Conservation (phyloP, 306 rosid genomes). For the Rosa chinensis region DNA sequence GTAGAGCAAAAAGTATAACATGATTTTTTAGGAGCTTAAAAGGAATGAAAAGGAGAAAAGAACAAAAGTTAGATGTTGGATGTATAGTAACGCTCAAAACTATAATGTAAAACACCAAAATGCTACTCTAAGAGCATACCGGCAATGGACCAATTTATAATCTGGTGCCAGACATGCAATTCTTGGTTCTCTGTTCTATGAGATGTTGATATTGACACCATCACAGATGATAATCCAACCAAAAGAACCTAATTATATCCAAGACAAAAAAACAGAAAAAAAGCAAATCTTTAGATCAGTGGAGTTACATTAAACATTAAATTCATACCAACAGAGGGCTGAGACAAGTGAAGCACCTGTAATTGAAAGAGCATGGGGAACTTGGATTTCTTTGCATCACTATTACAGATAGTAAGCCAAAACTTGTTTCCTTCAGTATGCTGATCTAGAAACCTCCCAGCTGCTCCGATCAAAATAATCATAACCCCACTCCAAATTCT, state of each 20-base stretch:
- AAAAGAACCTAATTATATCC: conserved; percentile 51
- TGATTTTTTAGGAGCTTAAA: neutral
- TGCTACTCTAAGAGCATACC: conserved; percentile 46
- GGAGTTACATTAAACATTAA: conserved; percentile 15
- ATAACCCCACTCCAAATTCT: conserved; percentile 77
- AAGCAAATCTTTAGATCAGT: conserved; percentile 12
- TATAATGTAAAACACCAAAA: conserved; percentile 12
- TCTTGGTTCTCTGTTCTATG: conserved; percentile 74
- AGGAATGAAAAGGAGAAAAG: neutral
- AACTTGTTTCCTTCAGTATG: conserved; percentile 55
- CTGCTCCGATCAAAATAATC: conserved; percentile 65
- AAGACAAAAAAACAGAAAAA: neutral
- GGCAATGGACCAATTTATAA: conserved; percentile 70
- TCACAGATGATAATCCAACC: conserved; percentile 72
- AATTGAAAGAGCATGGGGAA: conserved; percentile 62
- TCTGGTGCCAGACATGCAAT: conserved; percentile 66
- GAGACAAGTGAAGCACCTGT: conserved; percentile 53
- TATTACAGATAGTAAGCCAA: conserved; percentile 65
- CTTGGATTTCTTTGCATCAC: conserved; percentile 41
- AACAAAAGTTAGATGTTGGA: neutral
- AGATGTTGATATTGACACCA: conserved; percentile 81
- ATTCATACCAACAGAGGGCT: conserved; percentile 18
- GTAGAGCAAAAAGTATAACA: neutral
- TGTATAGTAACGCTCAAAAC: neutral
- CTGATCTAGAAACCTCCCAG: conserved; percentile 68